Conservation (phyloP, 306 rosid species). For the Echinosophora koreensis region DNA sequence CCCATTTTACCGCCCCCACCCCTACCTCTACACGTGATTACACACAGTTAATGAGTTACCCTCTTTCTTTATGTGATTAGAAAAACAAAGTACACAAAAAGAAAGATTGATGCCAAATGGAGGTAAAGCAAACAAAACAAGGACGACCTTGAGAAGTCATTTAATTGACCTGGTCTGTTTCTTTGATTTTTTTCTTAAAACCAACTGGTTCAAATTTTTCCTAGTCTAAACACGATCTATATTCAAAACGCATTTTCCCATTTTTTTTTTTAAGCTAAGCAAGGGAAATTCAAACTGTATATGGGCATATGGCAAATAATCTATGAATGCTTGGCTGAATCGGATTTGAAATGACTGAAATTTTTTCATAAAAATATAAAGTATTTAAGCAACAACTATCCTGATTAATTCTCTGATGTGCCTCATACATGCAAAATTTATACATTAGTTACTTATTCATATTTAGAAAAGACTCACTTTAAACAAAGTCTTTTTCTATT, state of each 20-base stretch:
- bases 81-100: not conserved
- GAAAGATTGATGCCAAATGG: conserved; percentile 13
- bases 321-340: conserved; percentile 9
- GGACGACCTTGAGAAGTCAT: conserved; percentile 37
- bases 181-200: conserved; percentile 15
- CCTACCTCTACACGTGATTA: too few relatives aligned
- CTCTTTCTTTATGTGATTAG: not conserved
- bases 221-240: not conserved
- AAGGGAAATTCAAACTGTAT: not conserved
- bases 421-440: too few relatives aligned
- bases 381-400: too few relatives aligned
- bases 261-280: not conserved
- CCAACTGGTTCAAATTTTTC: conserved; percentile 17
- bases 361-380: too few relatives aligned
- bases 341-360: not conserved
- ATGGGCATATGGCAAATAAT: not conserved
- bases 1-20: too few relatives aligned
- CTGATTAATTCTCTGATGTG: too few relatives aligned
- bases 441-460: too few relatives aligned
- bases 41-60: too few relatives aligned
- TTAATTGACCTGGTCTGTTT: not conserved
- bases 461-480: too few relatives aligned
- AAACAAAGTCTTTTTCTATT: too few relatives aligned
- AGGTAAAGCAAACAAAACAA: conserved; percentile 18
- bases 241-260: not conserved